phyloP scores from a whole-genome alignment of 306 rosid species.

The Neltuma alba region DNA sequence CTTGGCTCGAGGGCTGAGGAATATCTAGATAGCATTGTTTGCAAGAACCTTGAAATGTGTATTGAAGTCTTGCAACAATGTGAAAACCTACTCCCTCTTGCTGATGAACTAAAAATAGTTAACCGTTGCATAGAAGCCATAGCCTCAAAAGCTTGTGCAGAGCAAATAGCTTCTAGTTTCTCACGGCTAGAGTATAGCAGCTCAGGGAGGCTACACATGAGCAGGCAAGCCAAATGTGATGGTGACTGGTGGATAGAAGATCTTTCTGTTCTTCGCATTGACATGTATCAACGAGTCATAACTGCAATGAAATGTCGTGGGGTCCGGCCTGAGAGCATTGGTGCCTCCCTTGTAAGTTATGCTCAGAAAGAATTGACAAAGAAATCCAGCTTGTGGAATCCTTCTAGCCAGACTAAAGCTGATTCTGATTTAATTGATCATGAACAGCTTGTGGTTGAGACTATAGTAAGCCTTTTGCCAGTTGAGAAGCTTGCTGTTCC shows the following conservation, averaged over 20 bases:
- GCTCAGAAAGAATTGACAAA: slow-evolving; percentile 69
- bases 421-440: slow-evolving; percentile 53
- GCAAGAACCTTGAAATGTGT: slow-evolving; percentile 72
- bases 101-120: slow-evolving; percentile 64
- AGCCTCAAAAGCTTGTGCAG: slow-evolving; percentile 73
- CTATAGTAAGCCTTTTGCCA: slow-evolving; percentile 67
- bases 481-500: slow-evolving; percentile 66
- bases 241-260: slow-evolving; percentile 85
- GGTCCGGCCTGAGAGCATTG: slow-evolving; percentile 73
- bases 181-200: slow-evolving; percentile 78
- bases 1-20: slow-evolving; percentile 64
- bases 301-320: slow-evolving; percentile 79
- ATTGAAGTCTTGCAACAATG: slow-evolving; percentile 73
- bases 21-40: slow-evolving; percentile 58
- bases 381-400: slow-evolving; percentile 62
- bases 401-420: slow-evolving; percentile 59
- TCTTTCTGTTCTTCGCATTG: slow-evolving; percentile 62
- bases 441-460: slow-evolving; percentile 67
- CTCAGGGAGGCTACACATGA: slow-evolving; percentile 77
- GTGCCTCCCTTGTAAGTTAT: slow-evolving; percentile 65
- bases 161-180: slow-evolving; percentile 81
- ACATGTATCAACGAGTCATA: slow-evolving; percentile 65
- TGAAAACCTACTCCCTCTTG: slow-evolving; percentile 63
- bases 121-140: slow-evolving; percentile 71
- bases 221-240: slow-evolving; percentile 65